A percentile compares a stretch with the other conserved stretches of the same genome.
Conservation (phyloP, 2,329 filamentous ascomycete genomes). For the Colletotrichum sp. region DNA sequence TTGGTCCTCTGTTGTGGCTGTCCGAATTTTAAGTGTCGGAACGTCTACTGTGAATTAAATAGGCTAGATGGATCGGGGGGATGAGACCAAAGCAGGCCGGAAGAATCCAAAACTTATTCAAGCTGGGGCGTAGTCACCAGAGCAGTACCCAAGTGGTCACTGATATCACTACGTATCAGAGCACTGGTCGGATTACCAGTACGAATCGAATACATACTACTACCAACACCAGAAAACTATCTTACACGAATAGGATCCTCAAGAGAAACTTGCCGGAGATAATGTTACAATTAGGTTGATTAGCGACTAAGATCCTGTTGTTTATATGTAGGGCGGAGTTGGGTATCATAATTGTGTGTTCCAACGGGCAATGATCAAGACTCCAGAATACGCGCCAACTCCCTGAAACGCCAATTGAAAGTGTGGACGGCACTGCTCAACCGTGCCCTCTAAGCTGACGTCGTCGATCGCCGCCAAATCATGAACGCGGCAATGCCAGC, state of each 20-base stretch:
- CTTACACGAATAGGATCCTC: neutral
- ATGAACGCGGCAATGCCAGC: slow-evolving; percentile 67
- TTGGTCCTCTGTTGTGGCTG: neutral
- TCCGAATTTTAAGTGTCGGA: neutral
- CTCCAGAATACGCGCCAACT: slow-evolving; percentile 7
- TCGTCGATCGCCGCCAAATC: slow-evolving; percentile 67
- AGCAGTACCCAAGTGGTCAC: no score
- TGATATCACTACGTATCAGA: no score
- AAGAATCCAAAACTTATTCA: no score
- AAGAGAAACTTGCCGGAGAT: neutral
- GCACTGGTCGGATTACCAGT: neutral
- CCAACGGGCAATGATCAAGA: neutral
- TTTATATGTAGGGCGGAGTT: slow-evolving; percentile 16
- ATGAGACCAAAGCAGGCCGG: no score
- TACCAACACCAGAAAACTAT: neutral
- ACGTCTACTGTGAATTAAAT: neutral
- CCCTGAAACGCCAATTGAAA: slow-evolving; percentile 9
- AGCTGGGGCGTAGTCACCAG: no score
- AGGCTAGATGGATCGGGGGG: no score
- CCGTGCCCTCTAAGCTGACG: slow-evolving; percentile 37
- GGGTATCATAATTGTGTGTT: slow-evolving; percentile 20
- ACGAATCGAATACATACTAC: neutral
- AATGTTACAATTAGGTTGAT: slow-evolving; percentile 3
- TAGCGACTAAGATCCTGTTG: slow-evolving; percentile 2
- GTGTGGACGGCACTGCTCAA: neutral